These are phyloP conservation scores for Huiozyma naganishii DNA, from an alignment of 805 yeast genomes.

Conservation along the genomic window DNA sequence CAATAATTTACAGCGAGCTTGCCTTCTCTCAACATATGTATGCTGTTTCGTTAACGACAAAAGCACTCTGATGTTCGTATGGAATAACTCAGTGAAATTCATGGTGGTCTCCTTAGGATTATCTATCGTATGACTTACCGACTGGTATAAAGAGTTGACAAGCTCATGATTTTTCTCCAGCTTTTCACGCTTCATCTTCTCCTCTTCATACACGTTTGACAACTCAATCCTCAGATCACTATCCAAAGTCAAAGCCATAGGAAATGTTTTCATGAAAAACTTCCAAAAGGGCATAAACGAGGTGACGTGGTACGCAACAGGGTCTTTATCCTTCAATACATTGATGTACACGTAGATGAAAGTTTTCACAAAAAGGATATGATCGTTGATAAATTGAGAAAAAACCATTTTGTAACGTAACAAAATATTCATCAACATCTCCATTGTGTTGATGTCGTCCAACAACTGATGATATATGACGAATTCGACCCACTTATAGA, in stretches of 20 bases:
- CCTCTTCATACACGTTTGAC: constrained; percentile 21
- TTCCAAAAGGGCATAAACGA: constrained; percentile 27
- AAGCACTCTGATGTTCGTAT: constrained; percentile 20
- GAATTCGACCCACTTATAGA: constrained; percentile 27
- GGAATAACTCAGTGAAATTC: constrained; percentile 22
- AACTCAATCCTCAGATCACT: constrained; percentile 19
- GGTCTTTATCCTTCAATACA: constrained; percentile 15
- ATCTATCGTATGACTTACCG: constrained; percentile 5
- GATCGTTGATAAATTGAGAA: constrained; percentile 30
- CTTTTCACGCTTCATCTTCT: constrained; percentile 16
- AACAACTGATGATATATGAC: constrained; percentile 24
- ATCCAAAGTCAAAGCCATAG: constrained; percentile 22
- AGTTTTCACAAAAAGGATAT: constrained; percentile 26
- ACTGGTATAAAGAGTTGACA: constrained; percentile 6
- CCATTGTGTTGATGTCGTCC: constrained; percentile 20
- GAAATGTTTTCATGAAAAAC: constrained; percentile 23
- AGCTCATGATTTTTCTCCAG: constrained; percentile 12
- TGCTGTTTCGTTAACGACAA: constrained; percentile 2
- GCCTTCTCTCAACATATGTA: constrained; percentile 2
- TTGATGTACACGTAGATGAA: constrained; percentile 21
- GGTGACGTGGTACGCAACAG: constrained; percentile 13
- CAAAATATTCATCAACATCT: constrained; percentile 21
- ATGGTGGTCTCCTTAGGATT: constrained; percentile 2
- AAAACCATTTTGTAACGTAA: constrained; percentile 24
- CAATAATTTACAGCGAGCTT: constrained; percentile 13